phyloP scores from a whole-genome alignment of 1,284 basidiomycete genomes.

The Wallemia mellicola region DNA sequence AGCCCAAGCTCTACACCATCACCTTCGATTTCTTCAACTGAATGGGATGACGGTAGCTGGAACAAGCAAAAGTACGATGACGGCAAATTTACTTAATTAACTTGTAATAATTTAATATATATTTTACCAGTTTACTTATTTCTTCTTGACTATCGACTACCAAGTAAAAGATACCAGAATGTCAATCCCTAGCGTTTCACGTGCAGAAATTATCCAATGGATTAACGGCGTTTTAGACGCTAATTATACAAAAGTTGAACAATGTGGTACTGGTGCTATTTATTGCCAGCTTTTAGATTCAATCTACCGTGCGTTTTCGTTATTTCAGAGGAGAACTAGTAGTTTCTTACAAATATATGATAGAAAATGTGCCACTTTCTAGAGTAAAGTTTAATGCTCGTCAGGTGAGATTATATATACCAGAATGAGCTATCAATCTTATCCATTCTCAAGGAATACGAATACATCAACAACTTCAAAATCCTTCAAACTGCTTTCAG shows the following conservation, averaged over 20 bases:
- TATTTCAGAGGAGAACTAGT: not conserved
- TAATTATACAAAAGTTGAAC: slow-evolving; percentile 78
- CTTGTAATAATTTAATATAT: not conserved
- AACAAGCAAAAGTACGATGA: not conserved
- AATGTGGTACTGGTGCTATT: slow-evolving; percentile 65
- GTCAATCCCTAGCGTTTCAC: slow-evolving; percentile 3
- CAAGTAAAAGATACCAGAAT: slow-evolving; percentile 5
- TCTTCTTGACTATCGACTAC: not conserved
- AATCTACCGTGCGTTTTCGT: slow-evolving; percentile 37
- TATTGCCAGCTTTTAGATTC: slow-evolving; percentile 84
- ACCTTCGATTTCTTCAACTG: too few species aligned
- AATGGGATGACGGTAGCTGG: not conserved
- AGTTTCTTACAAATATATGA: not conserved
- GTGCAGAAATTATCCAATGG: slow-evolving; percentile 75
- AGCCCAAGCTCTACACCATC: too few species aligned
- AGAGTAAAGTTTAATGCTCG: slow-evolving; percentile 64
- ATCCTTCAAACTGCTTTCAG: slow-evolving; percentile 72
- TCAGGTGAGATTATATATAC: slow-evolving; percentile 3
- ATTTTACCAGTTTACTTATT: not conserved
- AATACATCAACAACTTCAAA: slow-evolving; percentile 84
- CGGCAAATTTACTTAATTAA: not conserved
- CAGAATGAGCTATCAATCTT: not conserved
- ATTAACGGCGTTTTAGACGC: slow-evolving; percentile 71
- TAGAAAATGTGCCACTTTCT: slow-evolving; percentile 56
- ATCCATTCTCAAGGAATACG: slow-evolving; percentile 36